Conservation (phyloP, 805 yeast genomes). For the Kregervanrija pseudodelftensis region DNA sequence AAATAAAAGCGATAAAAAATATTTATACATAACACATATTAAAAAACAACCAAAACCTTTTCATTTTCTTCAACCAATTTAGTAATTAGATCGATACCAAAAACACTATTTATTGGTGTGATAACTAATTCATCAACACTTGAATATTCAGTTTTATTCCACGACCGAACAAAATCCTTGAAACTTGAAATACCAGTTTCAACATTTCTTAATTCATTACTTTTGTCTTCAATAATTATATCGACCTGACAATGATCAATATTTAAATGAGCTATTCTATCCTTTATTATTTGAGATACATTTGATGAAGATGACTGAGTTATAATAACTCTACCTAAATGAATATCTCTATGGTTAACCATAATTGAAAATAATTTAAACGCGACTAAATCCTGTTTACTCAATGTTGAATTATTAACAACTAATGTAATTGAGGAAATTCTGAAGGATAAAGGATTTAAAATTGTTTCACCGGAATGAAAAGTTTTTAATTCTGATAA, state of each 20-base stretch:
- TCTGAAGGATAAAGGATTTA: slow-evolving; percentile 23
- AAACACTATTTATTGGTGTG: slow-evolving; percentile 11
- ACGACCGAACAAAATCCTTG: slow-evolving; percentile 5
- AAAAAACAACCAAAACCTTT: slow-evolving; percentile 21
- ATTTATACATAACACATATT: not conserved
- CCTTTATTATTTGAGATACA: not conserved
- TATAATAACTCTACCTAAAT: slow-evolving; percentile 5
- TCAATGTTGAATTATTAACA: slow-evolving; percentile 12
- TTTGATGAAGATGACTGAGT: too few species aligned
- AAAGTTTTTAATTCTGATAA: not conserved
- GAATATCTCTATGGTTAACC: slow-evolving; percentile 15
- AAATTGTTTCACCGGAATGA: slow-evolving; percentile 20
- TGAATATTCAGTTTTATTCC: not conserved
- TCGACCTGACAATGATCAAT: not conserved
- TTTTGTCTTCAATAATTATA: slow-evolving; percentile 1
- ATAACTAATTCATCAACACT: slow-evolving; percentile 18
- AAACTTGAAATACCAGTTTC: slow-evolving; percentile 1
- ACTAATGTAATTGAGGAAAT: slow-evolving; percentile 19
- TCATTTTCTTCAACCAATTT: slow-evolving; percentile 15
- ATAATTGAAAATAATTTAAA: slow-evolving; percentile 19
- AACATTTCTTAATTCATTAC: not conserved
- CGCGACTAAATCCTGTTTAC: slow-evolving; percentile 16
- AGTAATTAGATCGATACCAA: slow-evolving; percentile 8
- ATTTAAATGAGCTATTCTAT: not conserved
- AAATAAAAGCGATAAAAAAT: too few species aligned